Conservation (phyloP, 768 basidiomycete genomes). For the Leccinellum albellum region DNA sequence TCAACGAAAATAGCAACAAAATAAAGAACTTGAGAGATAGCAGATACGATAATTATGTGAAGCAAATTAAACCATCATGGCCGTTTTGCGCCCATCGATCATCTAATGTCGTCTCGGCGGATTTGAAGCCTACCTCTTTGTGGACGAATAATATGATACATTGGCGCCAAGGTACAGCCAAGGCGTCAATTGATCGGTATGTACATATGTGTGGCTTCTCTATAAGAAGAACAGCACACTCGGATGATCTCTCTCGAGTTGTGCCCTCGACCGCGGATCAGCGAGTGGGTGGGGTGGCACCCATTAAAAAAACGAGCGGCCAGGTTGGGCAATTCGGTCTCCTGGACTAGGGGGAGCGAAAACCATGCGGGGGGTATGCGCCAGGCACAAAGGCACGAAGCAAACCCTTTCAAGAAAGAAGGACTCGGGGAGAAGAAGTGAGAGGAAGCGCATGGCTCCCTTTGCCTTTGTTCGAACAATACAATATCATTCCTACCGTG, state of each 20-base stretch:
- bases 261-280: background rate
- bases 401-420: too few relatives aligned
- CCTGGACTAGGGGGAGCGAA: background rate
- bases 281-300: background rate
- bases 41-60: too few relatives aligned
- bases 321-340: background rate
- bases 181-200: too few relatives aligned
- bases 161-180: too few relatives aligned
- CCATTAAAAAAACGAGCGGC: background rate
- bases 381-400: background rate
- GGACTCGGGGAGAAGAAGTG: background rate
- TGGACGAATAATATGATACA: too few relatives aligned
- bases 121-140: too few relatives aligned
- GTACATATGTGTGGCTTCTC: background rate
- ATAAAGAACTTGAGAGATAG: background rate
- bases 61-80: background rate
- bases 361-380: background rate
- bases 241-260: background rate
- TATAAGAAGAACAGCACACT: background rate
- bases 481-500: background rate
- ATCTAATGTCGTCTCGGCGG: too few relatives aligned
- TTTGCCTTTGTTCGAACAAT: background rate
- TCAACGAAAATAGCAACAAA: background rate
- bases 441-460: background rate
- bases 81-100: background rate